phyloP scores from a whole-genome alignment of 805 yeast species.

The Pichia heedii region DNA sequence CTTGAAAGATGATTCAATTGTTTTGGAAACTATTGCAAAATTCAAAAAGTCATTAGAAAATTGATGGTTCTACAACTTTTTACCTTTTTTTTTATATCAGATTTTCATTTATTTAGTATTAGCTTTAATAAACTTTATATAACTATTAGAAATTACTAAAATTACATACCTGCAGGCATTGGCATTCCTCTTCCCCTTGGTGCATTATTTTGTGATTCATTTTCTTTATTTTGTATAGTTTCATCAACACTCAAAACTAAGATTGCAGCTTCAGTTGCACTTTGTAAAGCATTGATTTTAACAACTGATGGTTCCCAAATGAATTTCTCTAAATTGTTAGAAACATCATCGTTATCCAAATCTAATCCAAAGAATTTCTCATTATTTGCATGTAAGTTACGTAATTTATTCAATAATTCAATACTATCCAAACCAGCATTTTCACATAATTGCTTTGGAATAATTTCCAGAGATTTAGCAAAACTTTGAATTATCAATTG shows the following conservation, averaged over 20 bases:
- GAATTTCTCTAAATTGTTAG: conserved; percentile 74
- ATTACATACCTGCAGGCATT: conserved; percentile 15
- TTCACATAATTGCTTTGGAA: conserved; percentile 96
- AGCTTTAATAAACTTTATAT: too few relatives aligned
- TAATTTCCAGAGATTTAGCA: conserved; percentile 90
- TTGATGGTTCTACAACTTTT: too few relatives aligned
- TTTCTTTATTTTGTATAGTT: conserved; percentile 70
- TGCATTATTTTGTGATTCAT: conserved; percentile 33
- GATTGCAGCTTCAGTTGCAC: conserved; percentile 96
- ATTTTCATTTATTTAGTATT: too few relatives aligned
- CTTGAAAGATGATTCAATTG: background rate
- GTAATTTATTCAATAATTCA: conserved; percentile 80
- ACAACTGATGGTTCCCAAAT: conserved; percentile 99
- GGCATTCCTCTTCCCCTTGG: conserved; percentile 67
- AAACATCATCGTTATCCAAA: conserved; percentile 73
- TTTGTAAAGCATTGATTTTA: conserved; percentile 84
- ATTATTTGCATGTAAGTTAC: conserved; percentile 92
- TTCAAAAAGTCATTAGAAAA: conserved; percentile 2
- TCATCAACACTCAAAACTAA: conserved; percentile 93
- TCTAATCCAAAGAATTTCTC: conserved; percentile 90
- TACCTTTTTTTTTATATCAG: too few relatives aligned
- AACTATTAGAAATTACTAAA: background rate
- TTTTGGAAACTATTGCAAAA: background rate
- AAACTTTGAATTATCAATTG: conserved; percentile 87
- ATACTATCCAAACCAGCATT: conserved; percentile 98